Evolutionary conservation across 2,329 filamentous ascomycete species (phyloP).

Genomic region (Microsporum canis): DNA sequence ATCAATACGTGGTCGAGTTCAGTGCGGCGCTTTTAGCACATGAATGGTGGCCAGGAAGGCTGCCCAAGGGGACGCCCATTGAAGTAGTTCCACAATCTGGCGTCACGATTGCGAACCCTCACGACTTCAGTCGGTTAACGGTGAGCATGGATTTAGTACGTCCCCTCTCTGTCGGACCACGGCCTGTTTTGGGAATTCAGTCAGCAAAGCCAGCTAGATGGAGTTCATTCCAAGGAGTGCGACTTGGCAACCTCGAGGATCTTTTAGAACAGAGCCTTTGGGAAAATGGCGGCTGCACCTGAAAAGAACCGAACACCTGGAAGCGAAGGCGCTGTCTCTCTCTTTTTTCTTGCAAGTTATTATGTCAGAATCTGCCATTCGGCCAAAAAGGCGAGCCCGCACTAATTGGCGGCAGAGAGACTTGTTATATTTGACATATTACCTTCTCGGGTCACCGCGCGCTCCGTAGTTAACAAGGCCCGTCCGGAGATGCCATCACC

Average conservation of each 20-base stretch:
- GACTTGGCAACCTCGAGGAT: slow-evolving; percentile 4
- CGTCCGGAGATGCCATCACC: too few species aligned
- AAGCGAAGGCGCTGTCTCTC: too few species aligned
- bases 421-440: too few species aligned
- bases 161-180: slow-evolving; percentile 13
- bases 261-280: slow-evolving; percentile 4
- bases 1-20: slow-evolving; percentile 14
- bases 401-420: too few species aligned
- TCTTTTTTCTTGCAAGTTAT: too few species aligned
- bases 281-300: background rate
- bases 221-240: slow-evolving; percentile 15
- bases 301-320: too few species aligned
- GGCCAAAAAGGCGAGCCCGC: too few species aligned
- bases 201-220: slow-evolving; percentile 14
- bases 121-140: slow-evolving; percentile 13
- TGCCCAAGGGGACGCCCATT: slow-evolving; percentile 12
- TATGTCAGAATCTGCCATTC: too few species aligned
- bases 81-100: slow-evolving; percentile 13
- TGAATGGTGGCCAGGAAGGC: slow-evolving; percentile 14
- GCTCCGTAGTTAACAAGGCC: too few species aligned
- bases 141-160: slow-evolving; percentile 14
- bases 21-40: slow-evolving; percentile 14
- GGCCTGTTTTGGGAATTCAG: slow-evolving; percentile 13
- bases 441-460: too few species aligned
- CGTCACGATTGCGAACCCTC: slow-evolving; percentile 14